Base-by-base conservation (phyloP, 164 flowering plant genomes). In the Pachysandra terminalis region DNA sequence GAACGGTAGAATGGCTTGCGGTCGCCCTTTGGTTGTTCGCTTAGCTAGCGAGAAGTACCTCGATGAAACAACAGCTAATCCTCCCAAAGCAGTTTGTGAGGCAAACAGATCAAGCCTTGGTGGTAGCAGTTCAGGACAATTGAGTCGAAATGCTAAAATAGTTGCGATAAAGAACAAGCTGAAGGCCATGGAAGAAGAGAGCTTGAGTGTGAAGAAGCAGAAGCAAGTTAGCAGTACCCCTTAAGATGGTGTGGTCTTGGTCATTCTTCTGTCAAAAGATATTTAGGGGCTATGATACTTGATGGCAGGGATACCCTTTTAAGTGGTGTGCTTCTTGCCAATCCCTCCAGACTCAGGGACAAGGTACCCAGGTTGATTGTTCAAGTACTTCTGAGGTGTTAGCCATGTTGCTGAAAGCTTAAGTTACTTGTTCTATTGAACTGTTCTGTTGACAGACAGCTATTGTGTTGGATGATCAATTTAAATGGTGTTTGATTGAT, bases 151-250 rank as follows among this genome's bases (percentile, higher is more conserved):
- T 68, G 88, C 91, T n/a, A 89, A 83, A 75, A 87, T 89, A 72
- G 85, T 88, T 52, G 96, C 96, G 9, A 90, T 90, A 59, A 93
- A 89, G 87, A 93, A 82, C 82, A 90, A 93, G 71, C 78, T 89
- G 68, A 90, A 79, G 73, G 70, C 89, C 23, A 69, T 90, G 78
- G 98, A 89, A 56, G 93, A 84, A 64, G 92, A 89, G 68, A 76
- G 74, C 62, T 60, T 63, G 28, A 67, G 77, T 67, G 19, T 74
- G 19, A 93, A 93, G 78, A 90, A 84, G 75, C 89, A 70, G 64
- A 89, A 82, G 72, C 84, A 72, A 59, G 71, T 58, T 65, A 75
- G 79, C 25, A 61, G 23, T 40, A 40, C 2, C 41, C 55, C 71
- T 22, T 67, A 70, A 26, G 23, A 52, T 56, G n/a, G 53, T 48